These are phyloP conservation scores for Blastobotrys americana DNA, from an alignment of 805 yeast species.

Conservation along the genomic window DNA sequence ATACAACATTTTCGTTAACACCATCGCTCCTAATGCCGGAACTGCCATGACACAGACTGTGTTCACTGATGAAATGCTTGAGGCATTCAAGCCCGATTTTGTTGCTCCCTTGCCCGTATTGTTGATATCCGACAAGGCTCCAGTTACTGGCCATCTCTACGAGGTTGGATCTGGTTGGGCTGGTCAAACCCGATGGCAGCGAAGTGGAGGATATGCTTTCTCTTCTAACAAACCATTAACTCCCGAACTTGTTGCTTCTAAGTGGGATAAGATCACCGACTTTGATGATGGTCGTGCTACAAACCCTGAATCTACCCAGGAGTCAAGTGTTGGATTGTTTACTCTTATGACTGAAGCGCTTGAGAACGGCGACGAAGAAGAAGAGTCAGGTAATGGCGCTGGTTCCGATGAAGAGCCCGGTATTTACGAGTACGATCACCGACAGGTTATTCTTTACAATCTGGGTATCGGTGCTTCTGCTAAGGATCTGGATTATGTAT, in stretches of 20 bases:
- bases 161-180: conserved; percentile 98
- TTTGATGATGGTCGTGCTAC: conserved; percentile 51
- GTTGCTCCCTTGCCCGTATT: conserved; percentile 86
- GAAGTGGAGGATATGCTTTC: conserved; percentile 74
- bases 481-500: conserved; percentile 67
- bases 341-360: conserved; percentile 38
- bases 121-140: conserved; percentile 66
- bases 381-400: conserved; percentile 30
- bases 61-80: conserved; percentile 70
- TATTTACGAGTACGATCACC: conserved; percentile 52
- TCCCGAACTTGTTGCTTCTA: conserved; percentile 64
- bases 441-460: conserved; percentile 77
- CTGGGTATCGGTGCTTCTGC: conserved; percentile 81
- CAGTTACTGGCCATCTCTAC: conserved; percentile 71
- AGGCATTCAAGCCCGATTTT: conserved; percentile 75
- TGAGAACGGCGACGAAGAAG: conserved; percentile 37
- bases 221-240: conserved; percentile 39
- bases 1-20: conserved; percentile 65
- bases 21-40: conserved; percentile 95
- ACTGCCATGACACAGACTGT: conserved; percentile 94
- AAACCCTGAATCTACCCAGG: conserved; percentile 56
- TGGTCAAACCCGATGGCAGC: conserved; percentile 91
- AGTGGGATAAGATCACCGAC: conserved; percentile 60
- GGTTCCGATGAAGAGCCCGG: conserved; percentile 24
- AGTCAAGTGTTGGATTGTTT: conserved; percentile 73